Conservation (phyloP, 2,329 filamentous ascomycete genomes). For the Trichoderma sp. region DNA sequence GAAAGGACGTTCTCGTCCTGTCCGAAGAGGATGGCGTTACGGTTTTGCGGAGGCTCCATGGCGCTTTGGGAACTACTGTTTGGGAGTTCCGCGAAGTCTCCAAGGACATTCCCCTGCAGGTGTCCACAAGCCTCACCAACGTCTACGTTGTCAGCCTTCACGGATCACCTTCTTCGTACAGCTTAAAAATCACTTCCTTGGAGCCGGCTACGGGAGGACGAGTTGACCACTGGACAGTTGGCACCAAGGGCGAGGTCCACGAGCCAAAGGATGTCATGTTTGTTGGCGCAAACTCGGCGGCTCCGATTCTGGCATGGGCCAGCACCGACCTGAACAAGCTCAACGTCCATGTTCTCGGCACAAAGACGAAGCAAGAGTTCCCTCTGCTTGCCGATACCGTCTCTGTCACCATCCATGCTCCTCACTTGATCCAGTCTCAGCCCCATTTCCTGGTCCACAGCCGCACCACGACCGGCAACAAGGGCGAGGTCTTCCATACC, state of each 20-base stretch:
- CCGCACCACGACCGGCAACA: slow-evolving; percentile 69
- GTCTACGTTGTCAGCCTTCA: slow-evolving; percentile 80
- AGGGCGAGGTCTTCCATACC: slow-evolving; percentile 85
- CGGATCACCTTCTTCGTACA: slow-evolving; percentile 69
- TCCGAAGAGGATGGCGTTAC: slow-evolving; percentile 61
- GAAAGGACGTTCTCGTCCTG: slow-evolving; percentile 74
- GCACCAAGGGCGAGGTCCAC: slow-evolving; percentile 73
- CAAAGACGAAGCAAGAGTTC: slow-evolving; percentile 60
- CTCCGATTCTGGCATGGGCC: slow-evolving; percentile 76
- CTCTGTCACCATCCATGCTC: slow-evolving; percentile 70
- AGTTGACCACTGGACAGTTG: slow-evolving; percentile 70
- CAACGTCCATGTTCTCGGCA: slow-evolving; percentile 71
- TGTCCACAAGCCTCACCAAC: slow-evolving; percentile 69
- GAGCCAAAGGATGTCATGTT: slow-evolving; percentile 68
- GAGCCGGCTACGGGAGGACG: slow-evolving; percentile 75
- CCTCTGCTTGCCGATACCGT: slow-evolving; percentile 52
- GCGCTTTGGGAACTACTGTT: slow-evolving; percentile 69
- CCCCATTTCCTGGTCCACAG: slow-evolving; percentile 87
- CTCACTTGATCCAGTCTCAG: slow-evolving; percentile 69
- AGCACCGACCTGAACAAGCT: slow-evolving; percentile 65
- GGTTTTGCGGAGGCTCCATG: slow-evolving; percentile 72
- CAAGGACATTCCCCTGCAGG: slow-evolving; percentile 73
- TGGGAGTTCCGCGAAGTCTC: slow-evolving; percentile 77
- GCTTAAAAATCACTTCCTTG: slow-evolving; percentile 74
- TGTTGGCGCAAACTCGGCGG: slow-evolving; percentile 75